Base-by-base conservation (phyloP, 164 flowering plant genomes). In the Warburgia ugandensis region DNA sequence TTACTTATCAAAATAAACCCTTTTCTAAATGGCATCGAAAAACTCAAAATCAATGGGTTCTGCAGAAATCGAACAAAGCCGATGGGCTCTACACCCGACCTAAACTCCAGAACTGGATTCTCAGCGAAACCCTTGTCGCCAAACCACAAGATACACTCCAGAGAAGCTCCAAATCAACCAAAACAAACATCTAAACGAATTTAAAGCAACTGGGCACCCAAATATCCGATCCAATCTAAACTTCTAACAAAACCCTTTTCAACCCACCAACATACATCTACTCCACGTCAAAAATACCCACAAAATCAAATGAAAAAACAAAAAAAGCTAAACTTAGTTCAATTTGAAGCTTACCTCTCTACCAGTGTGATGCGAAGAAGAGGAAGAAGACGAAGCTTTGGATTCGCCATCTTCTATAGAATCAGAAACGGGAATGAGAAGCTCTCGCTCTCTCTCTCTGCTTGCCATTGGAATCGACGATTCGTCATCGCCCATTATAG, bases 391-490 rank as follows among this genome's bases (percentile, higher is more conserved):
- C 6, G 89, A 82, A 9, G 91, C 76, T 44, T 80, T 77, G 27
- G 80, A 59, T 29, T 55, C 66, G 9, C 52, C 76, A 56, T 70
- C 80, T 30, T 62, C 68, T 60, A 32, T 60, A 42, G 85, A 54
- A 40, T 83, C 79, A 21, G 89, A 79, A 31, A 85, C 92, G 21
- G 94, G 97, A 8, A 84, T 79, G 17, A 88, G 83, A 48, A 83
- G 85, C 68, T 88, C 96, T 17, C 85, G 92, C 77, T 84, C 92
- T 78, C 87, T 72, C 40, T 69, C 67, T 58, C 73, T 68, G 63
- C 45, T 71, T 9, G 67, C 77, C 84, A 78, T 82, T 45, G 59
- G 72, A 38, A 61, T 66, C 56, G 69, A 40, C 49, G 81, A 54
- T 61, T 79, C 83, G 14, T 77, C 91, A 62, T 83, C 91, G 52